Evolutionary conservation across 148 eudicot genomes (phyloP).

Genomic region (Beta vulgaris): DNA sequence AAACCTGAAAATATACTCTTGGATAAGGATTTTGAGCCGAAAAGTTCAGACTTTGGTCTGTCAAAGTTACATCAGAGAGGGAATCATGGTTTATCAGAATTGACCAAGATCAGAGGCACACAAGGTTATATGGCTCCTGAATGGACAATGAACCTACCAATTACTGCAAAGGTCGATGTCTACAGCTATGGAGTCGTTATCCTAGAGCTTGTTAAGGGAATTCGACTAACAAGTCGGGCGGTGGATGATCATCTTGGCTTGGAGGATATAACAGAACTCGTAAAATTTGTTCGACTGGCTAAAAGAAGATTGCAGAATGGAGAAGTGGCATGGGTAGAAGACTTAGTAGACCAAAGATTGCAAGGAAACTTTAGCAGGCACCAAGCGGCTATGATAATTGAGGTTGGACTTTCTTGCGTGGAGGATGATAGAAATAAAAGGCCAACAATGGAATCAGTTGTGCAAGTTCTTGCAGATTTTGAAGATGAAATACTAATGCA

Average conservation of each 20-base stretch:
- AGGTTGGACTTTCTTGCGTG: constrained; percentile 42
- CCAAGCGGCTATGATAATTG: constrained; percentile 44
- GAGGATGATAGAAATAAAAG: constrained; percentile 55
- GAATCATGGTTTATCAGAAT: constrained; percentile 30
- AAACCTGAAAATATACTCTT: constrained; percentile 65
- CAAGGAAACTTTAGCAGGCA: constrained; percentile 39
- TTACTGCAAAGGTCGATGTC: constrained; percentile 67
- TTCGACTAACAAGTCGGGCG: constrained; percentile 44
- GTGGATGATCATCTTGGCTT: constrained; percentile 15
- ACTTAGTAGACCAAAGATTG: constrained; percentile 46
- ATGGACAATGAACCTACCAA: constrained; percentile 62
- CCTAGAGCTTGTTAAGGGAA: constrained; percentile 61
- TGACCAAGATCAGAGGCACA: constrained; percentile 52
- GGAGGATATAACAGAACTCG: constrained; percentile 31
- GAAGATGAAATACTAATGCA: constrained; percentile 25
- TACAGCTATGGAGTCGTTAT: constrained; percentile 64
- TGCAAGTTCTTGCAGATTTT: constrained; percentile 42
- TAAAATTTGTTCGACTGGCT: constrained; percentile 32
- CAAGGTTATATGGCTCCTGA: constrained; percentile 82
- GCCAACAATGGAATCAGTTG: constrained; percentile 57
- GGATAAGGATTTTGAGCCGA: constrained; percentile 45
- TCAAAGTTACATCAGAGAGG: constrained; percentile 55
- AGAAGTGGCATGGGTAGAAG: constrained; percentile 42
- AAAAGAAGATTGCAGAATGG: constrained; percentile 27
- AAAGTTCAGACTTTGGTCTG: constrained; percentile 65